Evolutionary conservation across 2,329 filamentous ascomycete genomes (phyloP), one percentile per base, ranked within the genome.

Genomic region (Fusarium fracticaudum): DNA sequence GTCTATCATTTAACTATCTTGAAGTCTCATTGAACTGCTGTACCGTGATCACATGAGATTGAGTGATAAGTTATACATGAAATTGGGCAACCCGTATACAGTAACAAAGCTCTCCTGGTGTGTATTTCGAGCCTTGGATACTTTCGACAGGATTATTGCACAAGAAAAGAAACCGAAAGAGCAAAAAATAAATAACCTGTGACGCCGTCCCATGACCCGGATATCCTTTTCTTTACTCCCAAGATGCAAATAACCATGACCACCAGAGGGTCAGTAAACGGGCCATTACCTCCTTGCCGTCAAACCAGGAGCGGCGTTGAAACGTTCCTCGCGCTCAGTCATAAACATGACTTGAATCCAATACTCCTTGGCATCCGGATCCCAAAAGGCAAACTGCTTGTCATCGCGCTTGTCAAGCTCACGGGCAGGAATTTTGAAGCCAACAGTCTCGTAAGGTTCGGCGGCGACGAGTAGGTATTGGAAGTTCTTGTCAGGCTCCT

Each of bases 321-420:
- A 98, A 69, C 95, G 88, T 88, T 98, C 96, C 85, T 98, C 96
- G 73, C 96, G 91, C 87, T 99, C 96, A 44, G 96, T 98, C 90
- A 98, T 96, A 85, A 98, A 99, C 87, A 98, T 93, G 75, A 99
- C 89, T 87, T 98, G 96, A 45, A 98, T 90, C 94, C 95, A 98
- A 81, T 97, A 99, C 86, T 98, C 96, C 87, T 97, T 98, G 73
- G 92, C 91, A 82, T 99, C 96, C 69, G 93, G 92, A 84, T 99
- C 96, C 87, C 95, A 99, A 91, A 95, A 98, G 61, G 91, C 93
- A 89, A 96, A 99, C 83, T 95, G 96, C 79, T 92, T 90, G 65
- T 94, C 95, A 76, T 97, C 95, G 31, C 93, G 89, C 78, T 95
- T 90, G 85, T 99, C 96, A 68, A 99, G 91, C 86, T 98, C 96